These are phyloP conservation scores for Thelonectria olida DNA, from an alignment of 2,329 filamentous ascomycete genomes.

Conservation along the genomic window DNA sequence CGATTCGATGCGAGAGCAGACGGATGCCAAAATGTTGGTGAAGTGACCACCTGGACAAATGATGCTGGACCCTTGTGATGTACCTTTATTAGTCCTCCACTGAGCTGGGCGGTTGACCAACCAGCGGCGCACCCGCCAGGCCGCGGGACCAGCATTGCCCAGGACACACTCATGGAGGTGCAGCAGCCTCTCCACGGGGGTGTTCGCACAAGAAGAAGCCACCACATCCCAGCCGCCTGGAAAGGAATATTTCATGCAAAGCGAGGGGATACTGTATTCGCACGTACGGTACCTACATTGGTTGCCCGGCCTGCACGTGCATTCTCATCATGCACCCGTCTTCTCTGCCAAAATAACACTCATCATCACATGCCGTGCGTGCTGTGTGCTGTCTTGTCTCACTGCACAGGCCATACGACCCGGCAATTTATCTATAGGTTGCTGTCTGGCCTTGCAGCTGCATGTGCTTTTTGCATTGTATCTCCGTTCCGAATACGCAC, in stretches of 20 bases:
- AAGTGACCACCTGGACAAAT: slow-evolving; percentile 27
- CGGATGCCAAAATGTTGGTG: slow-evolving; percentile 18
- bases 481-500: background rate
- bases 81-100: background rate
- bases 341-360: too few relatives aligned
- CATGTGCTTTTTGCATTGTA: slow-evolving; percentile 4
- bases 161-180: too few relatives aligned
- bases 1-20: slow-evolving; percentile 6
- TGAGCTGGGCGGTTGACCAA: slow-evolving; percentile 13
- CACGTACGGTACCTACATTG: slow-evolving; percentile 15
- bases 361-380: background rate
- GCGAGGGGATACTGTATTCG: too few relatives aligned
- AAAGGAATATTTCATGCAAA: background rate
- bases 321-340: background rate
- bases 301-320: background rate
- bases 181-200: slow-evolving; percentile 9
- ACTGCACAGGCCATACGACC: too few relatives aligned
- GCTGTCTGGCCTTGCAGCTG: background rate
- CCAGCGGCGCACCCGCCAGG: slow-evolving; percentile 15
- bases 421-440: too few relatives aligned
- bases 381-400: background rate
- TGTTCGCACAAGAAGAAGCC: slow-evolving; percentile 8
- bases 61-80: slow-evolving; percentile 25
- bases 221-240: slow-evolving; percentile 1
- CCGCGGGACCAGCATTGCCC: slow-evolving; percentile 11